Evolutionary conservation across 192 early-diverging fungal genomes (phyloP).

Genomic region (Gonapodya sp.): DNA sequence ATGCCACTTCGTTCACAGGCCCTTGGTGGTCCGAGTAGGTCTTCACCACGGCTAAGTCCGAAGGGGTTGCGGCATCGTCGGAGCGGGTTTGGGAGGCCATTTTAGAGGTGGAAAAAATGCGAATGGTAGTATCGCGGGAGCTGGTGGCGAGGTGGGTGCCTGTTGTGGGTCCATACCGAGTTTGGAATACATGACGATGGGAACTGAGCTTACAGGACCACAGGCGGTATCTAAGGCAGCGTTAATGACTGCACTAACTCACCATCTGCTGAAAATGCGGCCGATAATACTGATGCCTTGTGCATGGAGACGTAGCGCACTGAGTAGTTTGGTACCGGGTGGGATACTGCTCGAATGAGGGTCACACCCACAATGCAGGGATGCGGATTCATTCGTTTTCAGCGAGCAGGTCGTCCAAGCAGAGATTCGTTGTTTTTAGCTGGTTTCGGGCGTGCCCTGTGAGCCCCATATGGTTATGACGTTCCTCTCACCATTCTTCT

Average conservation of each 20-base stretch:
- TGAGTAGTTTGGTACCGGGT: constrained; percentile 40
- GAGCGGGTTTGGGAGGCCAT: constrained; percentile 48
- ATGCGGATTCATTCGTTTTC: too few relatives aligned
- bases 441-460: not conserved
- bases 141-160: constrained; percentile 83
- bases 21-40: constrained; percentile 80
- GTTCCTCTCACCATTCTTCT: constrained; percentile 30
- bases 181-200: not conserved
- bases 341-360: constrained; percentile 20
- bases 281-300: constrained; percentile 57
- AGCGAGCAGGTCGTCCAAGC: too few relatives aligned
- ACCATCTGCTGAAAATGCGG: constrained; percentile 58
- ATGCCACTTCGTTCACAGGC: constrained; percentile 72
- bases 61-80: constrained; percentile 31
- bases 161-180: constrained; percentile 36
- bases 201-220: constrained; percentile 4
- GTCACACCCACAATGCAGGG: constrained; percentile 2
- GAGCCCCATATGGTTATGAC: constrained; percentile 3
- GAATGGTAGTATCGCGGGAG: constrained; percentile 76
- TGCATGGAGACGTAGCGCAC: constrained; percentile 70
- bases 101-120: constrained; percentile 78
- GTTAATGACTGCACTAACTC: constrained; percentile 3
- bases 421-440: too few relatives aligned
- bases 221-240: too few relatives aligned
- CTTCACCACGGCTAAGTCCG: constrained; percentile 78